Base-by-base conservation (phyloP, 768 basidiomycete species). In the Russula vinacea region DNA sequence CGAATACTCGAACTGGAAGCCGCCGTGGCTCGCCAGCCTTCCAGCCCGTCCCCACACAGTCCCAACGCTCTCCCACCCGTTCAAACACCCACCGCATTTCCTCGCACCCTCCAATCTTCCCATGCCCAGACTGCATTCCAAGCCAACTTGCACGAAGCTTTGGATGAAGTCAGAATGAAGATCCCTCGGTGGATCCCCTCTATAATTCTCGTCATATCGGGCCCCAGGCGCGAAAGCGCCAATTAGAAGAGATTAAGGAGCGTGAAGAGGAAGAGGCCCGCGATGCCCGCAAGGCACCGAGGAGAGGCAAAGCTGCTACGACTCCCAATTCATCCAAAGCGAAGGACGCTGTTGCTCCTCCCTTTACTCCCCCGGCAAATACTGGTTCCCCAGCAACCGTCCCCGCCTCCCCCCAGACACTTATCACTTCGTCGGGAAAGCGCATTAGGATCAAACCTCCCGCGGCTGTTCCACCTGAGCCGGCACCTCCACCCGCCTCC, bases 1-100 rank as follows among this genome's bases (percentile, higher is more conserved):
- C 83, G 85, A 32, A 85, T 89, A 66, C 76, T 79, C 64, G 86
- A 86, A 64, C 78, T 88, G 33, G 84, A 88, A 71, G 71, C 60
- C 33, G 68, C 65, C 58, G 69, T 68, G 70, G 33, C 78, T 77
- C 62, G 73, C 76, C 33, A 76, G 73, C 58, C 69, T 71, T 19
- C 54, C 60, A 68, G 55, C 71, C 68, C 70, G 35, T 29, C 55
- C 26, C 59, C 59, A 16, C 64, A 56, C 33, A 65, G 50, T 68
- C 26, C 56, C 60, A 62, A 60, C 67, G 32, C 56, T 73, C 54
- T 70, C 35, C 61, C 55, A 22, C 69, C 71, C 3, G 49, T 73
- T 19, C 78, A 78, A 52, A 78, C 78, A 10, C 76, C 75, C 19
- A 78, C 79, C 61, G 82, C 82, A 44, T 80, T 79, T 58, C 81